Base-by-base conservation (phyloP, 164 flowering plant genomes). In the Umbellularia californica region DNA sequence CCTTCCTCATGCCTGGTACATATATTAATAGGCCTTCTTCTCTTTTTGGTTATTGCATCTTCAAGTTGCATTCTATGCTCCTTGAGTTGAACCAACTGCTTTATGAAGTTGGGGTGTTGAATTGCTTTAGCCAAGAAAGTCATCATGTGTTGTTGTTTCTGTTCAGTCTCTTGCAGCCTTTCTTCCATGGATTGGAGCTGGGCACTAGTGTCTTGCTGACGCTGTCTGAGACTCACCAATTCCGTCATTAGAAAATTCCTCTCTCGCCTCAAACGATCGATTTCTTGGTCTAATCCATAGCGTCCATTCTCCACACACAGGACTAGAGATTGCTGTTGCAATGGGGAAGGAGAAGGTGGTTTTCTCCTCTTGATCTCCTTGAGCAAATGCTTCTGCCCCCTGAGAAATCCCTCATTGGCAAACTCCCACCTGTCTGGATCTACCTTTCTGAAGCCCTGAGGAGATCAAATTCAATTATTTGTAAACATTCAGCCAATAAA, bases 401-500 rank as follows among this genome's bases (percentile, higher is more conserved):
- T 87, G 2, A 91, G 80, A 79, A 92, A 92, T 58, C 79, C 88
- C 80, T 91, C 96, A 83, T 87, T 87, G 2, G 97, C 95, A 87
- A 92, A 92, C 73, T 92, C 95, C 97, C 97, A 92, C 77, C 83
- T 82, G 72, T 92, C 95, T 58, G 92, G 87, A 86, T 92, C 94
- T 33, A 92, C 86, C 80, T 92, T 92, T 77, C 85, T 87, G 78
- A 92, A 92, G 1, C 95, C 97, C 97, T 92, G 87, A 75, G 63
- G 47, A 14, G 5, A 12, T 14, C 20, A 67, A 27, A 67, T 67
- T 67, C 69, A 41, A 41, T 5, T 9, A 23, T 9, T 28, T 64
- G 67, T 25, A 23, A 23, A 28, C 28, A 10, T 64, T 64, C 9
- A 17, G 11, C 19, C 19, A 58, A 58, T 4, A 58, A 19, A n/a